These are phyloP conservation scores for Pilaira anomala DNA, from an alignment of 192 early-diverging fungal genomes.

Conservation along the genomic window DNA sequence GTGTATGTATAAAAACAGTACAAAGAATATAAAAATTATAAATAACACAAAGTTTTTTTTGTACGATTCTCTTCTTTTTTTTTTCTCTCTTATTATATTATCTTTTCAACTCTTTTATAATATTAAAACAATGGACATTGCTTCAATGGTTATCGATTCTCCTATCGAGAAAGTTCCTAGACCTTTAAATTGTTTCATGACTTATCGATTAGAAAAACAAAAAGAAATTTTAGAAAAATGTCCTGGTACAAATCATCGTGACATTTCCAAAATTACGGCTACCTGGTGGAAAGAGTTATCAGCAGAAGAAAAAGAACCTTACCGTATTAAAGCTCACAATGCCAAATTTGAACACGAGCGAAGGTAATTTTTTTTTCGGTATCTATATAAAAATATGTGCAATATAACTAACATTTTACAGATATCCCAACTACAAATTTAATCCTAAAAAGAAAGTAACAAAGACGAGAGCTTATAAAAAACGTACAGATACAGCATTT, in stretches of 20 bases:
- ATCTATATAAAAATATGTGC: not conserved
- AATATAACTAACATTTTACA: not conserved
- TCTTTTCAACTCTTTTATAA: too few species aligned
- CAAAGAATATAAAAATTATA: too few species aligned
- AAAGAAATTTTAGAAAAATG: constrained; percentile 48
- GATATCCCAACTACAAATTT: constrained; percentile 27
- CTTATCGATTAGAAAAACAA: constrained; percentile 56
- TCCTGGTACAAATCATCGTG: constrained; percentile 53
- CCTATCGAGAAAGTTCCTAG: constrained; percentile 7
- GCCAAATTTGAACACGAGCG: constrained; percentile 46
- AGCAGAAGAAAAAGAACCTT: constrained; percentile 50
- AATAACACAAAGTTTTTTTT: too few species aligned
- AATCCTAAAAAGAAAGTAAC: constrained; percentile 1
- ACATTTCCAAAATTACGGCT: constrained; percentile 57
- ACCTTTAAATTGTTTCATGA: constrained; percentile 67
- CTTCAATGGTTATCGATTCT: too few species aligned
- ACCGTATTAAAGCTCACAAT: constrained; percentile 42
- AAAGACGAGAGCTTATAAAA: not conserved
- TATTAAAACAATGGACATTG: too few species aligned
- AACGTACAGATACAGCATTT: not conserved
- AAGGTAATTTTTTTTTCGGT: constrained; percentile 20
- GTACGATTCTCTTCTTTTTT: too few species aligned
- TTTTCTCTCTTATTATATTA: too few species aligned
- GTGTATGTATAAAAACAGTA: too few species aligned
- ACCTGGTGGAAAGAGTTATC: constrained; percentile 54